Evolutionary conservation across 2,329 filamentous ascomycete species (phyloP).

Genomic region (Dothidotthia symphoricarpi): DNA sequence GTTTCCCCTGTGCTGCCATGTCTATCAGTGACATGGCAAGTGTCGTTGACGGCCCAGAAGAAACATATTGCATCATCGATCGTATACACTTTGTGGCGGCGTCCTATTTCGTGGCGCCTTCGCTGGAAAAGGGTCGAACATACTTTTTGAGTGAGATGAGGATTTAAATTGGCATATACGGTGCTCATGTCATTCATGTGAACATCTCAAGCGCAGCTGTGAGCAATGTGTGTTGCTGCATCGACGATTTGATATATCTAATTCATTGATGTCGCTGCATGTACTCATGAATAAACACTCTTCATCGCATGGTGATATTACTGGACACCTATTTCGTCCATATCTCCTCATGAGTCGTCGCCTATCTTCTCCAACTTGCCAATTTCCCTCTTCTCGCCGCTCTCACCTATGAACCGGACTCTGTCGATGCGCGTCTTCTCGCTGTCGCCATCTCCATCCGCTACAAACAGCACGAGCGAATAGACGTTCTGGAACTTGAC

Average conservation of each 20-base stretch:
- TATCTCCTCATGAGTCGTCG: constrained; percentile 53
- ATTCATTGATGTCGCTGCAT: no score
- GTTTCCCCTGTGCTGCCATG: constrained; percentile 63
- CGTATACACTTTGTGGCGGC: constrained; percentile 43
- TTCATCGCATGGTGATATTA: no score
- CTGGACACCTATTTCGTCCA: no score
- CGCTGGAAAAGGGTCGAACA: constrained; percentile 57
- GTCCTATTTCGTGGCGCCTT: constrained; percentile 36
- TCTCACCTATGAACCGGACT: constrained; percentile 78
- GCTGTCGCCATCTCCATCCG: constrained; percentile 73
- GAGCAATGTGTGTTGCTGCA: no score
- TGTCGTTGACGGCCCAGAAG: constrained; percentile 77
- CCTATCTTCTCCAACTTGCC: constrained; percentile 95
- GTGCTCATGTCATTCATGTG: no score
- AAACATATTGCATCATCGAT: constrained; percentile 68
- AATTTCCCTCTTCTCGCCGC: constrained; percentile 86
- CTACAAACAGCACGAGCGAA: constrained; percentile 83
- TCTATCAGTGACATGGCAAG: constrained; percentile 38
- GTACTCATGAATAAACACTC: no score
- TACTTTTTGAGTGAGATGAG: constrained; percentile 7
- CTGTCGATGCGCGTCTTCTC: constrained; percentile 85
- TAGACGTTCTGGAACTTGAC: constrained; percentile 97
- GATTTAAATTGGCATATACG: no score
- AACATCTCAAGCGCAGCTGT: no score
- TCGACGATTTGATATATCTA: no score